phyloP scores from a whole-genome alignment of 1,139 yeast species.

The Saccharomyces hybrid region DNA sequence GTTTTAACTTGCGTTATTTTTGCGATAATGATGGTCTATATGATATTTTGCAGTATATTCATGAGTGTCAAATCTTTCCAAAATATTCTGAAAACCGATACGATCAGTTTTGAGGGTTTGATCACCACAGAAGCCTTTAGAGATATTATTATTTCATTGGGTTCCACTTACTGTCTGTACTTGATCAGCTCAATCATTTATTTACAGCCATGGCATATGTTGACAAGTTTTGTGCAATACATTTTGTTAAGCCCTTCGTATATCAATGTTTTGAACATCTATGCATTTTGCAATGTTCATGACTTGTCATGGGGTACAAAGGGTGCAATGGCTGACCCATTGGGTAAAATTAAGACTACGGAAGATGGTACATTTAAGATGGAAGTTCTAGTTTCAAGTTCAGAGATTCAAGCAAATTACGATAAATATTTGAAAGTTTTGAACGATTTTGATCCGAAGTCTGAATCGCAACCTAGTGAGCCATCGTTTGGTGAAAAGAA shows the following conservation, averaged over 20 bases:
- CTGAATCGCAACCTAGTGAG: slow-evolving; percentile 34
- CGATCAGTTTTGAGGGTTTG: slow-evolving; percentile 33
- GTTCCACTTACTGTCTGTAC: slow-evolving; percentile 78
- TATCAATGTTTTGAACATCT: slow-evolving; percentile 77
- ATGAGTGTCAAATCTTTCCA: slow-evolving; percentile 70
- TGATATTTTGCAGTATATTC: slow-evolving; percentile 81
- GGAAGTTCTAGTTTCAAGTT: slow-evolving; percentile 58
- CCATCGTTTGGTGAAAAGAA: slow-evolving; percentile 45
- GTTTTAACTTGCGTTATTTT: slow-evolving; percentile 79
- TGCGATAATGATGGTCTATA: slow-evolving; percentile 85
- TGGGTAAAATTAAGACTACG: slow-evolving; percentile 59
- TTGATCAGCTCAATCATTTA: slow-evolving; percentile 69
- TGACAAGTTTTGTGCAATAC: slow-evolving; percentile 81
- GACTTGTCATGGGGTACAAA: slow-evolving; percentile 99
- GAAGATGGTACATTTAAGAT: slow-evolving; percentile 70
- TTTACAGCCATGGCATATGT: slow-evolving; percentile 92
- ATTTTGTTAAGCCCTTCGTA: slow-evolving; percentile 81
- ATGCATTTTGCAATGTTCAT: slow-evolving; percentile 92
- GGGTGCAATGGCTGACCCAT: slow-evolving; percentile 63
- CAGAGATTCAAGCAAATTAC: slow-evolving; percentile 55
- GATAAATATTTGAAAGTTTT: slow-evolving; percentile 58
- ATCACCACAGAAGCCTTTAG: slow-evolving; percentile 57
- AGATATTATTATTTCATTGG: slow-evolving; percentile 78
- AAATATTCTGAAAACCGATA: slow-evolving; percentile 26
- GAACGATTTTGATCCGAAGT: slow-evolving; percentile 39